These are phyloP conservation scores for Endocalyx cinctus DNA, from an alignment of 2,329 filamentous ascomycete genomes.

Conservation along the genomic window DNA sequence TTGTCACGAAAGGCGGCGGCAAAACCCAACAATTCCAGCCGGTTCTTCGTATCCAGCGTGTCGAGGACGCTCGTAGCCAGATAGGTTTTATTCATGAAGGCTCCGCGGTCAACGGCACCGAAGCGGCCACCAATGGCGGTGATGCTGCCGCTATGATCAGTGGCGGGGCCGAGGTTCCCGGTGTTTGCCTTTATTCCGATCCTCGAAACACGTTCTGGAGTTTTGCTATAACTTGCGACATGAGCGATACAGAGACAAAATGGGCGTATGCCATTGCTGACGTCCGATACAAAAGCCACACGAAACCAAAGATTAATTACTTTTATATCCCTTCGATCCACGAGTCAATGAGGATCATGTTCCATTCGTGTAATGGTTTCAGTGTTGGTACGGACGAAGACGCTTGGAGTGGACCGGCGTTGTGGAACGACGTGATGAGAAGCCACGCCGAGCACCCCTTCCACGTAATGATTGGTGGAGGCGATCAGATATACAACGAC, in stretches of 20 bases:
- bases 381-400: slow-evolving; percentile 70
- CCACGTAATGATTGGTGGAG: slow-evolving; percentile 92
- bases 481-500: slow-evolving; percentile 97
- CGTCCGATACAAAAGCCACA: slow-evolving; percentile 55
- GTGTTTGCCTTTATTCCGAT: slow-evolving; percentile 61
- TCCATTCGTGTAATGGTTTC: slow-evolving; percentile 97
- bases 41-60: slow-evolving; percentile 48
- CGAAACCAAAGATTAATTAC: slow-evolving; percentile 54
- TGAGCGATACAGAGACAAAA: slow-evolving; percentile 63
- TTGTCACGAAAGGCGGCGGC: slow-evolving; percentile 72
- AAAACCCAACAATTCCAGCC: slow-evolving; percentile 55
- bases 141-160: slow-evolving; percentile 39
- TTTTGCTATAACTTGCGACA: slow-evolving; percentile 76
- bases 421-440: slow-evolving; percentile 93
- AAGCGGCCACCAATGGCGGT: slow-evolving; percentile 21
- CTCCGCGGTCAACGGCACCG: slow-evolving; percentile 25
- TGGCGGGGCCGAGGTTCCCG: slow-evolving; percentile 38
- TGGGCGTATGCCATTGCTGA: slow-evolving; percentile 75
- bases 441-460: slow-evolving; percentile 76
- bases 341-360: slow-evolving; percentile 97
- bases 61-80: slow-evolving; percentile 20
- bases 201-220: slow-evolving; percentile 81
- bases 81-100: slow-evolving; percentile 24
- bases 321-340: slow-evolving; percentile 83
- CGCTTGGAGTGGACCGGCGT: slow-evolving; percentile 80